Evolutionary conservation across 768 basidiomycete species (phyloP), one percentile per base, ranked within the genome.

Genomic region (Serendipita sp.): DNA sequence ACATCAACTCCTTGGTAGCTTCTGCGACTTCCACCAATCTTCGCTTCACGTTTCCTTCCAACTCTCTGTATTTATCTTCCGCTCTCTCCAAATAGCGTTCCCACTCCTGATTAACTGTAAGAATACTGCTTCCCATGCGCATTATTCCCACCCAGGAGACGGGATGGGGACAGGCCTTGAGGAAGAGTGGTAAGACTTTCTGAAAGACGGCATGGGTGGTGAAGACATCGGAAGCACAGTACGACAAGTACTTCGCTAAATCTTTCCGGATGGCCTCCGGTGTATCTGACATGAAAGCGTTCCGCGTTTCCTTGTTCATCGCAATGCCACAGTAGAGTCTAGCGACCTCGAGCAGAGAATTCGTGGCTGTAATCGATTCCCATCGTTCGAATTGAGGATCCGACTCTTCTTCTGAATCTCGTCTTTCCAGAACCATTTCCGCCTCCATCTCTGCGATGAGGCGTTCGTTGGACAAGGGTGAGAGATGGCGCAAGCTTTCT

Each of bases 331-430:
- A 96, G 72, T 99, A 92, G 2, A 98, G 79, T 58, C 83, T 84
- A 0, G 92, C 93, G 32, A 98, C 94, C 68, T 97, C 94, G 16
- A 83, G 85, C 34, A 99, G 83, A 5, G 92, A 92, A 73, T 95
- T 98, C 46, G 85, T 83, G 2, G 94, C 88, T 0, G 94, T 93
- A 35, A 96, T 78, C 58, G 94, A 90, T 73, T 97, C 90, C 96
- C 96, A 99, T 13, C 85, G 81, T 69, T 86, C 84, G 1, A 73
- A 73, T 11, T 77, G 72, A 10, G 78, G 80, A 1, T 72, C 77
- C 37, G 76, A 78, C 7, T 76, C 77, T 5, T 74, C 76, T 3
- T 79, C 78, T 3, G 69, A 64, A 37, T 76, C 69, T 10, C 71
- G 74, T 2, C 65, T 30, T 1, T 65, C 64, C 51, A 47, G 62